phyloP scores from a whole-genome alignment of 2,329 filamentous ascomycete genomes.

The Talaromyces sp. region DNA sequence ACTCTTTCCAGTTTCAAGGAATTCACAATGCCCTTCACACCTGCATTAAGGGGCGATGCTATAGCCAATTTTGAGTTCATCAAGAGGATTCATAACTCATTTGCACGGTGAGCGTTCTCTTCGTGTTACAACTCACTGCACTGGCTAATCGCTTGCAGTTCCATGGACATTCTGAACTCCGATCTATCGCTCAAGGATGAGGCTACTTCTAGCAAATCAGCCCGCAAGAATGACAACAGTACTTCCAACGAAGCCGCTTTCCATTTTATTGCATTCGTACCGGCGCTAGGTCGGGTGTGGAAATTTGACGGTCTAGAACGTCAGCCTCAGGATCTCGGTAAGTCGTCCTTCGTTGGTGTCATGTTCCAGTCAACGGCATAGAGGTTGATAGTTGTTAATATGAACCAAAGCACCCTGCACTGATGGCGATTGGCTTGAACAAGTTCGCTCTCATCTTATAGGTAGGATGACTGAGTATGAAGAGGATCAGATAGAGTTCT shows the following conservation, averaged over 20 bases:
- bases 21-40: constrained; percentile 62
- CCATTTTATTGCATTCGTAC: constrained; percentile 88
- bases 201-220: constrained; percentile 35
- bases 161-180: constrained; percentile 68
- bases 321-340: constrained; percentile 62
- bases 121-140: background rate
- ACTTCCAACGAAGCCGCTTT: constrained; percentile 59
- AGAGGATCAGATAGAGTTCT: constrained; percentile 66
- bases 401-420: constrained; percentile 36
- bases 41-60: constrained; percentile 68
- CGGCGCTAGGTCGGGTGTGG: constrained; percentile 70
- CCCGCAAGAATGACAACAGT: constrained; percentile 37
- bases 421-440: constrained; percentile 59
- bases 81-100: constrained; percentile 80
- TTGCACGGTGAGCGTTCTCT: constrained; percentile 56
- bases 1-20: constrained; percentile 67
- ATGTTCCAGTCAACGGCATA: background rate
- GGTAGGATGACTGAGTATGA: constrained; percentile 63
- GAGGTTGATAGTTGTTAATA: constrained; percentile 15
- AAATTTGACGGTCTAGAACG: constrained; percentile 79
- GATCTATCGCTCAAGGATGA: constrained; percentile 58
- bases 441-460: constrained; percentile 61
- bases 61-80: constrained; percentile 72
- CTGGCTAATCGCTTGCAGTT: constrained; percentile 39
- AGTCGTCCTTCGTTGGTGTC: constrained; percentile 1